A percentile compares a stretch with the other conserved stretches of the same genome.
Conservation (phyloP, 1,284 basidiomycete species). For the Papiliotrema terrestris region DNA sequence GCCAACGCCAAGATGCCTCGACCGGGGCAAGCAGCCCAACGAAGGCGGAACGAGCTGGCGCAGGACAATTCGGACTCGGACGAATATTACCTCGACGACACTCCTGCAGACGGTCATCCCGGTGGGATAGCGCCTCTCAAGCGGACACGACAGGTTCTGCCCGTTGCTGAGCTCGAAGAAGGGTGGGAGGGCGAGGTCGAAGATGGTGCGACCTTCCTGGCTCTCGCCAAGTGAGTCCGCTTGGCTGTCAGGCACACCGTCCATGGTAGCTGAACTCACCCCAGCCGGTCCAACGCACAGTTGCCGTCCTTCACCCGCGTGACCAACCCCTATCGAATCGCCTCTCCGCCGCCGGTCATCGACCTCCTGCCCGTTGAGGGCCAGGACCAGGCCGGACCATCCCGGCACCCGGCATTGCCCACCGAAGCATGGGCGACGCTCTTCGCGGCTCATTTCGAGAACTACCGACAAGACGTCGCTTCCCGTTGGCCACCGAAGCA, state of each 20-base stretch:
- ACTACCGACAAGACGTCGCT: constrained; percentile 4
- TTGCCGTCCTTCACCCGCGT: constrained; percentile 28
- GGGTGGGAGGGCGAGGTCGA: constrained; percentile 26
- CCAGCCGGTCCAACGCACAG: constrained; percentile 20
- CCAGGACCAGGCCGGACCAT: constrained; percentile 3
- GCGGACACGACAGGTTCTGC: neutral
- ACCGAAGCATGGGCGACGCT: constrained; percentile 26
- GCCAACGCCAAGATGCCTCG: constrained; percentile 2
- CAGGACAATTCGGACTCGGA: neutral
- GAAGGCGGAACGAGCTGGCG: neutral
- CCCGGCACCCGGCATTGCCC: constrained; percentile 27
- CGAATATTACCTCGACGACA: neutral
- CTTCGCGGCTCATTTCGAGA: constrained; percentile 27
- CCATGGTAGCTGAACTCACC: neutral
- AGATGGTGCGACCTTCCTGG: constrained; percentile 39
- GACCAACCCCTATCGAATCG: constrained; percentile 9
- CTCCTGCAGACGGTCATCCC: neutral
- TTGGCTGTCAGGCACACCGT: too few species aligned
- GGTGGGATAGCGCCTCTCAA: neutral
- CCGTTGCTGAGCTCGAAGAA: constrained; percentile 3
- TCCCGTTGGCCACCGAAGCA: constrained; percentile 17
- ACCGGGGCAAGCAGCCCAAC: constrained; percentile 3
- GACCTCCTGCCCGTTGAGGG: neutral
- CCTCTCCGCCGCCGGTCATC: neutral
- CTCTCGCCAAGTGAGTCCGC: constrained; percentile 29